phyloP scores from a whole-genome alignment of 2,329 filamentous ascomycete species.

The Colletotrichum sp. region DNA sequence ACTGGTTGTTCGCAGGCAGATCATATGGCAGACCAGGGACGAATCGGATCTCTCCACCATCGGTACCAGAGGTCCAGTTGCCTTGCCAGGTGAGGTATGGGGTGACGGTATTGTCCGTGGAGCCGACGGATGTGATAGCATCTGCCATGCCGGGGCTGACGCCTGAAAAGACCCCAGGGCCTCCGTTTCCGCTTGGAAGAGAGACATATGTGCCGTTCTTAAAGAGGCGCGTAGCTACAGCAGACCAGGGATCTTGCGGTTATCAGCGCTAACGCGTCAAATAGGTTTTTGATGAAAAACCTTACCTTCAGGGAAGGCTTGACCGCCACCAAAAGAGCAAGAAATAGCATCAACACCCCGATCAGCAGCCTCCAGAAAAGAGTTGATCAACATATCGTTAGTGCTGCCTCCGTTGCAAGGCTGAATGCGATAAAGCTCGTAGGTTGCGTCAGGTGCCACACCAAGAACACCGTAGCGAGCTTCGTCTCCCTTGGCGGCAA shows the following conservation, averaged over 20 bases:
- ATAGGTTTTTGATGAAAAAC: neutral
- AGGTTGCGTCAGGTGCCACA: constrained; percentile 27
- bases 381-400: constrained; percentile 7
- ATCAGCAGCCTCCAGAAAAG: constrained; percentile 1
- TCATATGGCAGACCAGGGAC: neutral
- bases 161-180: neutral
- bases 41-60: constrained; percentile 25
- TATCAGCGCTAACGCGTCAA: neutral
- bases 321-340: neutral
- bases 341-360: neutral
- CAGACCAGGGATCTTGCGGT: neutral
- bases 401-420: constrained; percentile 7
- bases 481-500: constrained; percentile 2
- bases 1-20: neutral
- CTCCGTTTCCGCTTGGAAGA: neutral
- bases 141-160: neutral
- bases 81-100: constrained; percentile 8
- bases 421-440: constrained; percentile 26
- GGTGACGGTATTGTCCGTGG: constrained; percentile 9
- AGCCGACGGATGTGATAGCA: constrained; percentile 8
- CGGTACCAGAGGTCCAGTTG: neutral
- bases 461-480: constrained; percentile 25
- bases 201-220: constrained; percentile 1
- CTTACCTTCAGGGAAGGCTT: neutral
- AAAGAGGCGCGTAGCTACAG: neutral